Evolutionary conservation across 371 early-diverging fungal genomes (phyloP).

Genomic region (Actinomortierella wolfii): DNA sequence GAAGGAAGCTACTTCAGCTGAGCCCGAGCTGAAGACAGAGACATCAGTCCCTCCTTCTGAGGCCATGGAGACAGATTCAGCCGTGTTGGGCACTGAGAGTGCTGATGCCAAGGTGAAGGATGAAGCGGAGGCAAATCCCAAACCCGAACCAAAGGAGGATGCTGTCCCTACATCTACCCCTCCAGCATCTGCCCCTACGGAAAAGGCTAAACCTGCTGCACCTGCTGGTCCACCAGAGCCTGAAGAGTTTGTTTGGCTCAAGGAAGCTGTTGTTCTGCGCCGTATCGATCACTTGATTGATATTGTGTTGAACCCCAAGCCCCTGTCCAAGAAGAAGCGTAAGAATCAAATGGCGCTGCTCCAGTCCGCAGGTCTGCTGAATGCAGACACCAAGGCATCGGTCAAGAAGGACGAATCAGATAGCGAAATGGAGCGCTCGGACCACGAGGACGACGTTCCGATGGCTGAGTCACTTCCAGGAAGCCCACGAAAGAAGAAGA

Average conservation of each 20-base stretch:
- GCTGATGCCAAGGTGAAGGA: slow-evolving; percentile 17
- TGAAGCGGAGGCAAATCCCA: neutral
- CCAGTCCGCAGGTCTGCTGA: slow-evolving; percentile 11
- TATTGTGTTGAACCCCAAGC: slow-evolving; percentile 60
- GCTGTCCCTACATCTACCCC: neutral
- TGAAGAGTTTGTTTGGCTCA: slow-evolving; percentile 62
- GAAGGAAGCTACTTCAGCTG: slow-evolving; percentile 3
- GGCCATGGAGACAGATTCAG: neutral
- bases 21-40: neutral
- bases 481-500: slow-evolving; percentile 22
- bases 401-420: slow-evolving; percentile 2
- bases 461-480: neutral
- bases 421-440: slow-evolving; percentile 1
- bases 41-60: neutral
- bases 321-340: slow-evolving; percentile 48
- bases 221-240: slow-evolving; percentile 19
- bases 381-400: neutral
- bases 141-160: neutral
- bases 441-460: slow-evolving; percentile 1
- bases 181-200: neutral
- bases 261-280: slow-evolving; percentile 62
- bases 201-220: neutral
- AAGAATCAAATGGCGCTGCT: slow-evolving; percentile 17
- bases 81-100: slow-evolving; percentile 16
- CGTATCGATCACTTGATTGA: slow-evolving; percentile 66